Conservation (phyloP, 495 filamentous ascomycete species). For the Aspergillus hancockii region DNA sequence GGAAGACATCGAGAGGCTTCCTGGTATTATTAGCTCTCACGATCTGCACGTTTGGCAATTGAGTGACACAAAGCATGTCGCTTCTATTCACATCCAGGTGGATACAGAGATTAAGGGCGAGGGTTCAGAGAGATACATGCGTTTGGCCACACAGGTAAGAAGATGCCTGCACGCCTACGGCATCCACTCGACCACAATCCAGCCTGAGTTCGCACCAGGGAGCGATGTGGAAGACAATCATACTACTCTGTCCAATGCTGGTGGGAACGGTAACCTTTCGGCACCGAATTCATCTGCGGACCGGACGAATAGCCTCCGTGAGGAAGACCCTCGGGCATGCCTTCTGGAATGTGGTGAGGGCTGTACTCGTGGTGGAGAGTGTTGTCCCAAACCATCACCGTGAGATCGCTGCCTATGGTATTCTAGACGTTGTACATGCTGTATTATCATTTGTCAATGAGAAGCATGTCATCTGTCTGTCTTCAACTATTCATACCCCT, state of each 20-base stretch:
- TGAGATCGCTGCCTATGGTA: slow-evolving; percentile 10
- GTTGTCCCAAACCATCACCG: slow-evolving; percentile 59
- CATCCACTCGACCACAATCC: slow-evolving; percentile 97
- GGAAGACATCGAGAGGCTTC: slow-evolving; percentile 81
- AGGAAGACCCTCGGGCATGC: slow-evolving; percentile 61
- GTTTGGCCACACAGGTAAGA: slow-evolving; percentile 73
- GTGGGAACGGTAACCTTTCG: slow-evolving; percentile 24
- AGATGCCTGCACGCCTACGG: slow-evolving; percentile 91
- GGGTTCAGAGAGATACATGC: slow-evolving; percentile 83
- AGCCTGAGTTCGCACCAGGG: slow-evolving; percentile 84
- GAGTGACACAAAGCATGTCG: slow-evolving; percentile 88
- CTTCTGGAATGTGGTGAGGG: slow-evolving; percentile 85
- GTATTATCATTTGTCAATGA: not conserved
- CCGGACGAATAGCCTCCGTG: slow-evolving; percentile 51
- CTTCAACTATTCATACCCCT: slow-evolving; percentile 1
- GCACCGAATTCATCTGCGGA: slow-evolving; percentile 37
- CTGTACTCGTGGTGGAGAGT: slow-evolving; percentile 69
- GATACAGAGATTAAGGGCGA: slow-evolving; percentile 71
- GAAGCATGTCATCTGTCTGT: not conserved
- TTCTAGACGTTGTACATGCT: not conserved
- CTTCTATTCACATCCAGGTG: slow-evolving; percentile 89
- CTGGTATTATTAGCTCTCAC: slow-evolving; percentile 84
- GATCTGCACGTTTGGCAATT: slow-evolving; percentile 98
- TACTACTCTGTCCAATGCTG: slow-evolving; percentile 28
- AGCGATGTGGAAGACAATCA: slow-evolving; percentile 53